Percentiles rank a stretch among this genome's conserved stretches.
Evolutionary conservation across 2,329 filamentous ascomycete genomes (phyloP).

Genomic region (Alternaria alternata): DNA sequence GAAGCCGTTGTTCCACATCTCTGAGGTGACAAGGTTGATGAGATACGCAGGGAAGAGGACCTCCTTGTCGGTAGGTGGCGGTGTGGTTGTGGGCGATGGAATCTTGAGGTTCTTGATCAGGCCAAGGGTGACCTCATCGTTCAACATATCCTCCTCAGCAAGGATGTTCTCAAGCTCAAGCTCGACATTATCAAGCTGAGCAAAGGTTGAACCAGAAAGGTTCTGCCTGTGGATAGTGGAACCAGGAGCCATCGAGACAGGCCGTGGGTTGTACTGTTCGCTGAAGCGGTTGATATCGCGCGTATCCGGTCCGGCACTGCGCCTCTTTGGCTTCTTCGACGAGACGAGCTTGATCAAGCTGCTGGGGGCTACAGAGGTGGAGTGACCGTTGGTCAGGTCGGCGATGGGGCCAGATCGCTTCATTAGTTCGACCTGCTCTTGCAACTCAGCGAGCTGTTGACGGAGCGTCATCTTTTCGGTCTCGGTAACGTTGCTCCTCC

Average conservation of each 20-base stretch:
- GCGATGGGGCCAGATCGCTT: slow-evolving; percentile 76
- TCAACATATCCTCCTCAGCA: slow-evolving; percentile 92
- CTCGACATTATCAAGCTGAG: slow-evolving; percentile 88
- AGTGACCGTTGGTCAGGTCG: slow-evolving; percentile 71
- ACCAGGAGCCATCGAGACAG: slow-evolving; percentile 90
- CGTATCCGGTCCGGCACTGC: slow-evolving; percentile 87
- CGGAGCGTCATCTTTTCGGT: slow-evolving; percentile 84
- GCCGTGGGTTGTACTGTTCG: slow-evolving; percentile 89
- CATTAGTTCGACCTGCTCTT: slow-evolving; percentile 90
- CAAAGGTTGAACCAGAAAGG: slow-evolving; percentile 78
- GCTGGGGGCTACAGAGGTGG: slow-evolving; percentile 59
- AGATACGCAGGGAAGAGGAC: slow-evolving; percentile 98
- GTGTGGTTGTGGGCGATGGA: slow-evolving; percentile 83
- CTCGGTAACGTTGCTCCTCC: slow-evolving; percentile 78
- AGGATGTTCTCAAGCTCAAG: slow-evolving; percentile 92
- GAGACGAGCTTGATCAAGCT: slow-evolving; percentile 96
- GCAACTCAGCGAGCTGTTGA: slow-evolving; percentile 87
- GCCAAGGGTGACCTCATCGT: slow-evolving; percentile 96
- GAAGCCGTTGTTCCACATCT: slow-evolving; percentile 99
- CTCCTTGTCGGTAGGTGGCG: slow-evolving; percentile 95
- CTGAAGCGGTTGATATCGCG: slow-evolving; percentile 91
- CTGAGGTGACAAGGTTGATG: slow-evolving; percentile 97
- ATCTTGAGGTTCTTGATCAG: slow-evolving; percentile 97
- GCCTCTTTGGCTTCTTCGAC: slow-evolving; percentile 94
- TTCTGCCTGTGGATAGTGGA: slow-evolving; percentile 72